Percentiles rank a stretch among this genome's conserved stretches.
Conservation (phyloP, 208 protist genomes). For the Trypanosomatidae sp. region DNA sequence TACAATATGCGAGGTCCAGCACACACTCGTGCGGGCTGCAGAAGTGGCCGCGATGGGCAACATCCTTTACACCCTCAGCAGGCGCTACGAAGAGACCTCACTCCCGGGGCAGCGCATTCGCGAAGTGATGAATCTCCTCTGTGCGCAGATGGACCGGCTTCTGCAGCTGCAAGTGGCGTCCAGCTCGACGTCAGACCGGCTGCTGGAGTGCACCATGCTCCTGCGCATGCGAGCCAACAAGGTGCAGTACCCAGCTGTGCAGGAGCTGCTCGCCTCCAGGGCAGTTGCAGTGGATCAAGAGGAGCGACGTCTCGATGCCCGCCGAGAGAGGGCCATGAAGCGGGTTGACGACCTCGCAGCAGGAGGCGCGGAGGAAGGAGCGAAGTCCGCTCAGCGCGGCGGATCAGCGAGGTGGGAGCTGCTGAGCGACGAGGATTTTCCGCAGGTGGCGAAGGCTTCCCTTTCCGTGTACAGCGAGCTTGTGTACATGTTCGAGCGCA, state of each 20-base stretch:
- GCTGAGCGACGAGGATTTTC: slow-evolving; percentile 19
- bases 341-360: neutral
- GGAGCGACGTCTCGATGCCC: neutral
- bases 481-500: slow-evolving; percentile 61
- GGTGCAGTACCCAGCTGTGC: slow-evolving; percentile 32
- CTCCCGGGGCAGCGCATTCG: slow-evolving; percentile 34
- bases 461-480: slow-evolving; percentile 62
- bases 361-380: neutral
- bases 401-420: slow-evolving; percentile 20
- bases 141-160: slow-evolving; percentile 47
- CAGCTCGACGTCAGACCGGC: slow-evolving; percentile 20
- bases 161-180: slow-evolving; percentile 39
- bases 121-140: slow-evolving; percentile 41
- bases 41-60: slow-evolving; percentile 43
- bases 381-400: neutral
- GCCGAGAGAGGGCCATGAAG: neutral
- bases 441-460: slow-evolving; percentile 26
- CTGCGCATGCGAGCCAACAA: slow-evolving; percentile 55
- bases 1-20: slow-evolving; percentile 36
- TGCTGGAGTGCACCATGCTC: slow-evolving; percentile 73
- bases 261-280: slow-evolving; percentile 40
- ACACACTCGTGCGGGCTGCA: slow-evolving; percentile 33
- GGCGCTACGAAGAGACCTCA: slow-evolving; percentile 40
- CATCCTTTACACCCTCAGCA: slow-evolving; percentile 54
- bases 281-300: slow-evolving; percentile 1